Base-by-base conservation (phyloP, 2,329 filamentous ascomycete species). In the Xylaria sp. region DNA sequence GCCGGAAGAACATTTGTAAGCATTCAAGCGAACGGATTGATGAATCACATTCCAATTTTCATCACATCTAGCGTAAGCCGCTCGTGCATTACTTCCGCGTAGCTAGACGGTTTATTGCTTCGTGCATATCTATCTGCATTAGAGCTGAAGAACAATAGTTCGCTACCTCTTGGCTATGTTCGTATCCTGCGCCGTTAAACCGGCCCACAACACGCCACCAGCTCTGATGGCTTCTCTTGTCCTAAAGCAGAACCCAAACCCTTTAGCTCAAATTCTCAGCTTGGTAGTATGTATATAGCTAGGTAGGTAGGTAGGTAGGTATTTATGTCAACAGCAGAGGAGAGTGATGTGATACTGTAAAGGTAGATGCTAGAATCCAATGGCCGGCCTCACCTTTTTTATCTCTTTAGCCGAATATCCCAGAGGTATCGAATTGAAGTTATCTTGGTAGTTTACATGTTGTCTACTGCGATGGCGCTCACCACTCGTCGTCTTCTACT, bases 121-220 rank as follows among this genome's bases (percentile, higher is more conserved):
- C 12, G 24, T 48, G 21, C 42, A 62, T 47, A 14, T 21, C 32
- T 42, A 19, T 47, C 36, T 55, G 60, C 59, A 60, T 55, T 34
- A 2, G 42, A 64, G 65, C 65, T 67, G 65, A 64, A 67, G 65
- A 48, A 55, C 39, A 17, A 48, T 21, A 60, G 12, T 45, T 67
- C 58, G 58, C 8, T 19, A 27, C 24, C 24, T 27, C 24, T 27
- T 27, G 24, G 24, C 24, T 27, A 21, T 19, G 48, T 9, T 14
- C 48, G 24, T 67, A 59, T 67, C 19, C 34, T 19, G 19, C 32
- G 32, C 50, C 39, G 24, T 36, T 39, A 24, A 51, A 42, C 5
- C 17, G n/a, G 61, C 9, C 32, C 42, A 47, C 42, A 36, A 51
- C 54, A 61, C 50, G 51, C 61, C 61, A 61, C 56, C 34, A 24